A percentile compares a stretch with the other conserved stretches of the same genome.
phyloP scores from a whole-genome alignment of 495 filamentous ascomycete genomes.

The Aspergillus bridgeri region DNA sequence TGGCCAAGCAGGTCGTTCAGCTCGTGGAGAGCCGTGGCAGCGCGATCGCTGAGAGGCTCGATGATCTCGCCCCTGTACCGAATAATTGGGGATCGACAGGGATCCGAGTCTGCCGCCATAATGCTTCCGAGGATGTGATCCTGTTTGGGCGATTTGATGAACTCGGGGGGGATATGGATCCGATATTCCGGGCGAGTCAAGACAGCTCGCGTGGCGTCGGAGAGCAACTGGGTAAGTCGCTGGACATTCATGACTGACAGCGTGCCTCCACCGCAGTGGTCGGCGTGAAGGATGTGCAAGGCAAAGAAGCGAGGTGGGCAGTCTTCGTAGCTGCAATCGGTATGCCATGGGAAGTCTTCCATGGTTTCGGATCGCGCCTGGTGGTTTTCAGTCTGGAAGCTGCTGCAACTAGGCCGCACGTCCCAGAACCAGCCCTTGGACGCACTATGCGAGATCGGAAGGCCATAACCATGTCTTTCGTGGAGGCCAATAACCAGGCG shows the following conservation, averaged over 20 bases:
- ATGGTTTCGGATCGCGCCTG: conserved; percentile 37
- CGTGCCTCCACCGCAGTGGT: conserved; percentile 35
- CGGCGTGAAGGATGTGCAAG: conserved; percentile 36
- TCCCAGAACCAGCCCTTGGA: conserved; percentile 38
- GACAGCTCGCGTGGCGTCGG: conserved; percentile 10
- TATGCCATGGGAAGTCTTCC: conserved; percentile 38
- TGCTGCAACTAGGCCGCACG: conserved; percentile 19
- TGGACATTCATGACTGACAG: conserved; percentile 30
- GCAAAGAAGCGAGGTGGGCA: conserved; percentile 35
- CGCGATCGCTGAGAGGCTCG: conserved; percentile 15
- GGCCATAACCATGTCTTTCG: conserved; percentile 25
- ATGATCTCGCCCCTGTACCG: conserved; percentile 34
- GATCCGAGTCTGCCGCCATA: conserved; percentile 1
- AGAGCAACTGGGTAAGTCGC: conserved; percentile 18
- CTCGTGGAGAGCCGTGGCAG: conserved; percentile 23
- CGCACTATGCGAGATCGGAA: conserved; percentile 35
- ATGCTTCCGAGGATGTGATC: conserved; percentile 21
- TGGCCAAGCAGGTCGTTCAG: conserved; percentile 16
- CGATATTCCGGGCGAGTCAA: conserved; percentile 22
- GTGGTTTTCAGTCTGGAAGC: conserved; percentile 14
- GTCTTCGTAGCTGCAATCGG: conserved; percentile 39
- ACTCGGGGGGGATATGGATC: conserved; percentile 34
- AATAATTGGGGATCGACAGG: conserved; percentile 9
- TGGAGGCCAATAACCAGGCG: conserved; percentile 28
- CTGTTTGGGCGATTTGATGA: conserved; percentile 21